Conservation (phyloP, 306 rosid species). For the Fragaria iinumae region DNA sequence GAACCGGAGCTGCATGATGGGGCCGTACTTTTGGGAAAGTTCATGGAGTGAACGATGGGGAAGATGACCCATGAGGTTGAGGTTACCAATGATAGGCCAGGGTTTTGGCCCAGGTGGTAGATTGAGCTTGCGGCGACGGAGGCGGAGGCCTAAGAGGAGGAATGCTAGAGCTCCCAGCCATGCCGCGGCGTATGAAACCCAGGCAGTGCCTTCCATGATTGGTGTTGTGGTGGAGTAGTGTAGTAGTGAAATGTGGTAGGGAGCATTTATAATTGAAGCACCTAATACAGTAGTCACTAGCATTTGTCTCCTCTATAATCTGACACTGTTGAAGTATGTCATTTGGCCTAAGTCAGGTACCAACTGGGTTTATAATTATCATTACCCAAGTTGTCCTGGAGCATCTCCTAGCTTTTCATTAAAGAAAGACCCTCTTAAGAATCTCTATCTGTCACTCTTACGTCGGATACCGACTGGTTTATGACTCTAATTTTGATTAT, state of each 20-base stretch:
- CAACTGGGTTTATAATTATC: not conserved
- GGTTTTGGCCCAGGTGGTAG: constrained; percentile 80
- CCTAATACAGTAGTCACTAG: no score
- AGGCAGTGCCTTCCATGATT: constrained; percentile 22
- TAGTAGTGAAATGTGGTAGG: not conserved
- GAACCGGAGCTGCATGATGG: constrained; percentile 56
- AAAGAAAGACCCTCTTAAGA: no score
- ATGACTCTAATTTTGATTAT: no score
- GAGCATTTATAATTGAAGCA: not conserved
- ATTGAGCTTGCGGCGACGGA: constrained; percentile 40
- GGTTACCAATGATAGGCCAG: constrained; percentile 86
- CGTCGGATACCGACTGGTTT: no score
- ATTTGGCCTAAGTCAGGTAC: not conserved
- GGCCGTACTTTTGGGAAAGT: constrained; percentile 58
- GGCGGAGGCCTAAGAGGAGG: constrained; percentile 38
- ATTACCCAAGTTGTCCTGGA: not conserved
- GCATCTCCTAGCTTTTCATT: no score
- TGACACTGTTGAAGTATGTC: not conserved
- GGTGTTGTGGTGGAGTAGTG: not conserved
- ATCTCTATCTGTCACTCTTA: no score
- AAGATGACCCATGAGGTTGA: constrained; percentile 66
- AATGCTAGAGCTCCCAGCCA: constrained; percentile 43
- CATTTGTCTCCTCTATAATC: not conserved
- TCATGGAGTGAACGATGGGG: constrained; percentile 65
- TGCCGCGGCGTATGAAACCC: constrained; percentile 35